Conservation (phyloP, 2,329 filamentous ascomycete genomes). For the Fusarium temperatum region DNA sequence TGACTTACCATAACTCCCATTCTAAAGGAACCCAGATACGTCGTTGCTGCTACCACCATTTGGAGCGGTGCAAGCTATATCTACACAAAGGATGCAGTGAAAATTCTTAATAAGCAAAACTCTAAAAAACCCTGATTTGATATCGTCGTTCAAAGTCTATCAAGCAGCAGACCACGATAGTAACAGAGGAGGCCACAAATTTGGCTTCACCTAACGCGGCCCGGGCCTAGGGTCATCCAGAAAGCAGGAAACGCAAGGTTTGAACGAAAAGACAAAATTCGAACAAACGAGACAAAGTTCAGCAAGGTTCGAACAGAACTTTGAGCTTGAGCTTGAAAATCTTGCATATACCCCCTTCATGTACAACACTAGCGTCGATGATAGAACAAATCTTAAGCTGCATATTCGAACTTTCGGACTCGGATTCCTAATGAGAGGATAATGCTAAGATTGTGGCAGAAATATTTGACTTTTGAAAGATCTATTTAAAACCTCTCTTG, state of each 20-base stretch:
- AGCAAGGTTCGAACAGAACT: neutral
- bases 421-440: neutral
- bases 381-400: conserved; percentile 7
- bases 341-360: conserved; percentile 15
- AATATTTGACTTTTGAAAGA: neutral
- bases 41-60: conserved; percentile 88
- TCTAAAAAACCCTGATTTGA: conserved; percentile 28
- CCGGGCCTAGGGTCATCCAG: neutral
- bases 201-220: neutral
- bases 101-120: conserved; percentile 68
- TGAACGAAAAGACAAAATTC: neutral
- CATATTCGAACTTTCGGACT: neutral
- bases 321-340: conserved; percentile 15
- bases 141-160: neutral
- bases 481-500: neutral
- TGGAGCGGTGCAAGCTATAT: conserved; percentile 96
- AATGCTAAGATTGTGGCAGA: neutral
- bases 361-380: neutral
- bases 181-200: neutral
- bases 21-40: conserved; percentile 63
- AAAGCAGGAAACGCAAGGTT: neutral
- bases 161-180: neutral
- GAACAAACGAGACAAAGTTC: neutral
- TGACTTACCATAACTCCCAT: neutral
- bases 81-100: conserved; percentile 89